A percentile compares a stretch with the other conserved stretches of the same genome.
These are phyloP conservation scores for Penicillium sp. DNA, from an alignment of 2,329 filamentous ascomycete genomes.

Conservation along the genomic window DNA sequence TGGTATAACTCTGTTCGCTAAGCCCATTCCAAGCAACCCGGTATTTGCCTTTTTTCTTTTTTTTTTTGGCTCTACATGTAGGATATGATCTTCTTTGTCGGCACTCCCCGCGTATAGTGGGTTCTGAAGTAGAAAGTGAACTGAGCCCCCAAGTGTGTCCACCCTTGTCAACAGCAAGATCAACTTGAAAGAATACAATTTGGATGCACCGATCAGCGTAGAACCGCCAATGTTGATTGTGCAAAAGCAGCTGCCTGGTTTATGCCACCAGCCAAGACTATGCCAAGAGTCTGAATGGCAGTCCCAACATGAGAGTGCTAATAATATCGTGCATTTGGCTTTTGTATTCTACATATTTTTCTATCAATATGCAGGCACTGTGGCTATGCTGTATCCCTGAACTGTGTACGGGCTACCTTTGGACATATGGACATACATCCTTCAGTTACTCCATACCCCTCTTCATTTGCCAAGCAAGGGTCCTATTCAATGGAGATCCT, in stretches of 20 bases:
- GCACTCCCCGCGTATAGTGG: not conserved
- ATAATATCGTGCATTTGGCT: conserved; percentile 1
- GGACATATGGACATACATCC: not conserved
- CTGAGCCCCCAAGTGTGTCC: conserved; percentile 15
- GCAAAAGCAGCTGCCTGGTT: conserved; percentile 22
- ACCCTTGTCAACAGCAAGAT: conserved; percentile 7
- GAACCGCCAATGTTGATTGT: conserved; percentile 13
- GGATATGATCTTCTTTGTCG: not conserved
- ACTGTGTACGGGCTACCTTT: not conserved
- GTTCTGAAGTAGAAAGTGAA: not conserved
- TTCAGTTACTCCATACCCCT: not conserved
- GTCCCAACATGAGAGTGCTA: not conserved
- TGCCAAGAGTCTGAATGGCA: not conserved
- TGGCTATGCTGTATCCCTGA: not conserved
- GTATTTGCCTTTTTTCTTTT: not conserved
- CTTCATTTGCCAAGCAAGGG: conserved; percentile 11
- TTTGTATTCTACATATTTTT: not conserved
- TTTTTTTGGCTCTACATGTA: not conserved
- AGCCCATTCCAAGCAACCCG: conserved; percentile 4
- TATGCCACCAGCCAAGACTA: conserved; percentile 13
- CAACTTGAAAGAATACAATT: not conserved
- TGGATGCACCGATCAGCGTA: conserved; percentile 5
- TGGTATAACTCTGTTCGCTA: not conserved
- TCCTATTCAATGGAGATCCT: conserved; percentile 1
- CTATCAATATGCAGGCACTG: not conserved